Percentiles rank a stretch among this genome's conserved stretches.
Conservation (phyloP, 306 rosid genomes). For the Vigna trinervia region DNA sequence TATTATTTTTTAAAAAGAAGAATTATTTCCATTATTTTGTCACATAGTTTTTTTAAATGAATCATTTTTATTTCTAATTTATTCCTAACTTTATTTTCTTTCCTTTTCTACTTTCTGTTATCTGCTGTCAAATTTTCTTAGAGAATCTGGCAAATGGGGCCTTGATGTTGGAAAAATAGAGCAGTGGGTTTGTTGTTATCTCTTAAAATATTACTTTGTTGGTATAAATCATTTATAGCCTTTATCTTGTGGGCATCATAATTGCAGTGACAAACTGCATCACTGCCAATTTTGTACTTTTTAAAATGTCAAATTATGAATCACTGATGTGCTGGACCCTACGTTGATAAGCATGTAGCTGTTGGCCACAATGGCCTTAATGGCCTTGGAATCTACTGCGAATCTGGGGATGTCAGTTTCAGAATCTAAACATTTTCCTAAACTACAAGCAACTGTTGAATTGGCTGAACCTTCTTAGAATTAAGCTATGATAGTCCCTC, state of each 20-base stretch:
- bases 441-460: not conserved
- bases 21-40: too few relatives aligned
- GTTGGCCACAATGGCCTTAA: slow-evolving; percentile 19
- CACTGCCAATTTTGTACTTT: not conserved
- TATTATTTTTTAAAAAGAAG: too few relatives aligned
- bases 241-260: not conserved
- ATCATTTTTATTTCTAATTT: too few relatives aligned
- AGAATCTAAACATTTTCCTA: slow-evolving; percentile 27
- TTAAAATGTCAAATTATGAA: not conserved
- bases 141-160: not conserved
- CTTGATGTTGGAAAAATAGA: not conserved
- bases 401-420: slow-evolving; percentile 12
- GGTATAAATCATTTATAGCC: slow-evolving; percentile 6
- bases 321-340: slow-evolving; percentile 29
- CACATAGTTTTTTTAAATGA: too few relatives aligned
- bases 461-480: slow-evolving; percentile 34
- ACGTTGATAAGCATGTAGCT: slow-evolving; percentile 10
- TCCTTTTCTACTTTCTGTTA: too few relatives aligned
- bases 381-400: slow-evolving; percentile 23
- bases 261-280: slow-evolving; percentile 5
- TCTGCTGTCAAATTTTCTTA: not conserved
- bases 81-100: too few relatives aligned
- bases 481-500: not conserved
- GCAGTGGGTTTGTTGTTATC: slow-evolving; percentile 15
- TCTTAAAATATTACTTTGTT: not conserved